phyloP scores from a whole-genome alignment of 805 yeast genomes.

The Saccharomycopsis vini region DNA sequence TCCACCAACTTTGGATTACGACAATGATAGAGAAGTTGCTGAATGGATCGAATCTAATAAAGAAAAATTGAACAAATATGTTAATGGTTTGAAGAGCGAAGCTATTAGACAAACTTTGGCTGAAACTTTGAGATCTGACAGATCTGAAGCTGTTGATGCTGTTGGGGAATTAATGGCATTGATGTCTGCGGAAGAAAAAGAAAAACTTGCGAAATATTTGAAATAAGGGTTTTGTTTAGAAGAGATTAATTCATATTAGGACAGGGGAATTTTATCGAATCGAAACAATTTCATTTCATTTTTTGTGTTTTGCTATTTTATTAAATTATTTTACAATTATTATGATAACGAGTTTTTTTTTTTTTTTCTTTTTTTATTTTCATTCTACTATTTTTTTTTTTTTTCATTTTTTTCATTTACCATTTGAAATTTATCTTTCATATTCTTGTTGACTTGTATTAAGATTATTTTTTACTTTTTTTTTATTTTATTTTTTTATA shows the following conservation, averaged over 20 bases:
- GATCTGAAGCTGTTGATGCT: conserved; percentile 45
- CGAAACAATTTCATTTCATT: neutral
- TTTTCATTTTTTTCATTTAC: too few species aligned
- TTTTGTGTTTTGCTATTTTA: neutral
- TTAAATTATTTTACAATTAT: neutral
- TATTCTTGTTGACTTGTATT: too few species aligned
- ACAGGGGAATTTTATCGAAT: too few species aligned
- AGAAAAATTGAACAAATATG: conserved; percentile 46
- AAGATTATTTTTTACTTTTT: too few species aligned
- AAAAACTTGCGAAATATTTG: conserved; percentile 25
- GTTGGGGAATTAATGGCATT: conserved; percentile 45
- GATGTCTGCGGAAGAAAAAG: conserved; percentile 47
- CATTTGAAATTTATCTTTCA: too few species aligned
- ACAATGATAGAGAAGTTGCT: conserved; percentile 71
- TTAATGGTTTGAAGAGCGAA: conserved; percentile 59
- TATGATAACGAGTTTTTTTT: too few species aligned
- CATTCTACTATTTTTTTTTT: too few species aligned
- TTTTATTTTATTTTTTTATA: too few species aligned
- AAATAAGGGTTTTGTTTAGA: too few species aligned
- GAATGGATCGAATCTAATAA: conserved; percentile 80
- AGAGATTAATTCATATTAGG: too few species aligned
- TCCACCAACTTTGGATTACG: conserved; percentile 58
- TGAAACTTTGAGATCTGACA: conserved; percentile 46
- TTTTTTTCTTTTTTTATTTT: too few species aligned
- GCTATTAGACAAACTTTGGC: conserved; percentile 57